Base-by-base conservation (phyloP, 306 rosid genomes). In the Abrus pulchellus region DNA sequence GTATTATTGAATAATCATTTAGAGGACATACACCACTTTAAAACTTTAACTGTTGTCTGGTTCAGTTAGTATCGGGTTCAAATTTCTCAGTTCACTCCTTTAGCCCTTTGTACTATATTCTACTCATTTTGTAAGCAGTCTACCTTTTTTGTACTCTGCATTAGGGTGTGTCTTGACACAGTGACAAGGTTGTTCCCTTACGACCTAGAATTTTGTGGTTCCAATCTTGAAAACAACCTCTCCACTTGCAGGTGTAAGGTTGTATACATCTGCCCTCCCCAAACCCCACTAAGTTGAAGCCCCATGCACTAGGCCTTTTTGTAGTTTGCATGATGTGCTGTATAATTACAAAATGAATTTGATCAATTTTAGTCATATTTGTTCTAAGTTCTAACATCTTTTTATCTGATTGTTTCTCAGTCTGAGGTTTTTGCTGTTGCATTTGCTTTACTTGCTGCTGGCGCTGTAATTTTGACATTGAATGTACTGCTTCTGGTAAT, bases 401-500 rank as follows among this genome's bases (percentile, higher is more conserved):
- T 65, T 20, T 52, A 1, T 11, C 12, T 72, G 52, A 29, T 68
- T 68, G 30, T 81, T 67, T 77, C 61, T 50, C 94, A 96, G 99
- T 90, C 97, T 69, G 99, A 96, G 85, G 99, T 95, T 55, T 95
- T 95, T 40, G 99, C 98, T 32, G 99, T 93, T 82, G 97, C 98
- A 60, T 95, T 95, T 88, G 99, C 98, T 38, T 91, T 95, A 48
- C 99, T 95, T 76, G 99, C 99, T 77, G 94, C 93, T 50, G 98
- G 99, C 38, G 98, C 97, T 72, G 91, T 95, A 72, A 86, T 96
- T 85, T 84, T 96, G 87, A 96, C 98, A 38, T 71, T 96, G 93
- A 96, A 96, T 87, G 99, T 96, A 8, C 92, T 95, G 78, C 98
- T 95, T 38, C 97, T 95, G 97, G 99, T 96, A 96, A 85, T 69